A percentile compares a stretch with the other conserved stretches of the same genome.
phyloP scores from a whole-genome alignment of 177 flowering plant species.

The Vitis hybrid region DNA sequence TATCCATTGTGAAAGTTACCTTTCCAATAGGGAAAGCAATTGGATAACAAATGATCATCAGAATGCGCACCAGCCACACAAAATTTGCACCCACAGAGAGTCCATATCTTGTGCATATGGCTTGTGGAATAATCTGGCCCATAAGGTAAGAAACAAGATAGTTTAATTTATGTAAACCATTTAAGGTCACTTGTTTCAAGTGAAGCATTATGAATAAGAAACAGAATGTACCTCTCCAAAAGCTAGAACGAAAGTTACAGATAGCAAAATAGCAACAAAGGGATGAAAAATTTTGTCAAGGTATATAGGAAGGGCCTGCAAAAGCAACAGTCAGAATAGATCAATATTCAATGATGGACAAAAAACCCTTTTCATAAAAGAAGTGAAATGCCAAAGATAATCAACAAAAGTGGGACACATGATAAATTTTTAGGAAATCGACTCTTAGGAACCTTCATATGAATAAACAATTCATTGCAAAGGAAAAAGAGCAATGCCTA shows the following conservation, averaged over 20 bases:
- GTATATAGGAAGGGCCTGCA: constrained; percentile 96
- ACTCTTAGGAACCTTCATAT: too few relatives aligned
- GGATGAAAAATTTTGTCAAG: constrained; percentile 89
- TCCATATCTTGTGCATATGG: constrained; percentile 46
- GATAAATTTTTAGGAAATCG: too few relatives aligned
- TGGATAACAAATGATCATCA: constrained; percentile 71
- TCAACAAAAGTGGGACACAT: background rate
- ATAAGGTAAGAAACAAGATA: background rate
- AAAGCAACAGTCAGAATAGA: too few relatives aligned
- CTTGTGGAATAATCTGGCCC: constrained; percentile 38
- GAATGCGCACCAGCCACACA: constrained; percentile 59
- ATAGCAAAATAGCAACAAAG: constrained; percentile 14
- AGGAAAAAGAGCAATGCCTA: too few relatives aligned
- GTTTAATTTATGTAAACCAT: background rate
- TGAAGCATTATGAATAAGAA: background rate
- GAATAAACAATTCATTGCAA: too few relatives aligned
- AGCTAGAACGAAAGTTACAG: constrained; percentile 33
- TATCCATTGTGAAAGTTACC: constrained; percentile 31
- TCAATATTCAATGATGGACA: background rate
- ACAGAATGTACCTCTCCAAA: constrained; percentile 41
- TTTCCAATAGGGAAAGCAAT: constrained; percentile 71
- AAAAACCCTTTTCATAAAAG: constrained; percentile 17
- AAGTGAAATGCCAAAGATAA: constrained; percentile 19
- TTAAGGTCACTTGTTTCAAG: background rate
- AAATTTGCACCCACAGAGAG: constrained; percentile 69